A percentile compares a stretch with the other conserved stretches of the same genome.
These are phyloP conservation scores for Fusarium compactum DNA, from an alignment of 2,329 filamentous ascomycete species.

Conservation along the genomic window DNA sequence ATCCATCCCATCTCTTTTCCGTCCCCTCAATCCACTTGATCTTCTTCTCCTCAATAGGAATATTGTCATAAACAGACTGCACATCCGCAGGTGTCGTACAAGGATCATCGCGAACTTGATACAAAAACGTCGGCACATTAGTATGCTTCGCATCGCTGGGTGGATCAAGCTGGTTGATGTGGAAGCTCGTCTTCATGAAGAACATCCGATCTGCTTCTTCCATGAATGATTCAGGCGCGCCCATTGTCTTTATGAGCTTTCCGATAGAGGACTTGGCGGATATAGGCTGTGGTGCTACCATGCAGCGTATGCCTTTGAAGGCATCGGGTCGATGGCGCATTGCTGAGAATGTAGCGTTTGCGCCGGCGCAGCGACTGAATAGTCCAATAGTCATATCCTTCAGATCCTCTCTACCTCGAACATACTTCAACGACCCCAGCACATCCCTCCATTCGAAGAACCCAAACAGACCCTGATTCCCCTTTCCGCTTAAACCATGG, in stretches of 20 bases:
- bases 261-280: constrained; percentile 7
- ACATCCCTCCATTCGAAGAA: constrained; percentile 39
- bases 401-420: background rate
- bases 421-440: constrained; percentile 24
- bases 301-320: constrained; percentile 24
- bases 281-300: constrained; percentile 30
- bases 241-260: constrained; percentile 12
- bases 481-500: constrained; percentile 26
- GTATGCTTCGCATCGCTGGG: constrained; percentile 23
- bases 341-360: constrained; percentile 21
- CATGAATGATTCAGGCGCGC: constrained; percentile 19
- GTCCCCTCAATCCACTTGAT: constrained; percentile 31
- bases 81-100: constrained; percentile 26
- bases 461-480: constrained; percentile 29
- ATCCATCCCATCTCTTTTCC: constrained; percentile 24
- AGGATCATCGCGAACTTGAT: constrained; percentile 27
- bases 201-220: constrained; percentile 26
- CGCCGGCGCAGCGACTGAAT: constrained; percentile 30
- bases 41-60: constrained; percentile 23
- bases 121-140: constrained; percentile 28
- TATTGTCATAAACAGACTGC: constrained; percentile 34
- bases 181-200: constrained; percentile 36
- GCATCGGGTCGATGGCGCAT: constrained; percentile 21
- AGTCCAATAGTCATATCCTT: constrained; percentile 25
- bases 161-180: constrained; percentile 11